Base-by-base conservation (phyloP, 306 rosid species). In the Acacia melanoxylon region DNA sequence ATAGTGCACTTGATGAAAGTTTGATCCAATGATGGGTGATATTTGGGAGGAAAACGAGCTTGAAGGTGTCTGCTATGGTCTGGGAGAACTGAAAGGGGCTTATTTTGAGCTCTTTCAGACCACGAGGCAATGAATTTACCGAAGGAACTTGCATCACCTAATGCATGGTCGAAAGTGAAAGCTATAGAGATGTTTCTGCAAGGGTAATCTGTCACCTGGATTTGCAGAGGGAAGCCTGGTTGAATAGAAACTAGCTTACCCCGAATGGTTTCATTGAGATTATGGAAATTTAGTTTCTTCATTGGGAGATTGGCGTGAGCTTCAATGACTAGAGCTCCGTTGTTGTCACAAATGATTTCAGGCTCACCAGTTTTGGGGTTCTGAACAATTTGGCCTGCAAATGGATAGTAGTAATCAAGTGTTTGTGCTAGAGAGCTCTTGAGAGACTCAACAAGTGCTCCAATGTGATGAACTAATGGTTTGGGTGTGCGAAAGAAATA, bases 151-250 rank as follows among this genome's bases (percentile, higher is more conserved):
- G 94, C 94, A 84, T 95, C 98, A 24, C 97, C 98, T 33, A 95
- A 86, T 40, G 97, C 98, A 82, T 93, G 98, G 77, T 95, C 97
- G 78, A 95, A 95, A 31, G 95, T 90, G 80, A 91, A 90, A n/a
- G 97, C 86, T 33, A 93, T 59, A 10, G 95, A 93, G 65, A 90
- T 83, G 67, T 95, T 89, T 54, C 97, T 92, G 80, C 98, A 93
- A 14, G 90, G 78, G 59, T 78, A 91, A 44, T 76, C 75, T 62
- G 98, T 91, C 40, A 90, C 90, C 86, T 93, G 98, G 84, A 91
- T 79, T 84, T 95, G 98, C 15, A 86, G 46, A 12, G 90, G 90
- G 22, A 87, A 79, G 6, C 87, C 76, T 25, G 91, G 93, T 71
- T 74, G 74, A 62, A 89, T 61, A 1, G 86, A 77, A 29, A 90